Evolutionary conservation across 1,284 basidiomycete genomes (phyloP).

Genomic region (Fistulina hepatica): DNA sequence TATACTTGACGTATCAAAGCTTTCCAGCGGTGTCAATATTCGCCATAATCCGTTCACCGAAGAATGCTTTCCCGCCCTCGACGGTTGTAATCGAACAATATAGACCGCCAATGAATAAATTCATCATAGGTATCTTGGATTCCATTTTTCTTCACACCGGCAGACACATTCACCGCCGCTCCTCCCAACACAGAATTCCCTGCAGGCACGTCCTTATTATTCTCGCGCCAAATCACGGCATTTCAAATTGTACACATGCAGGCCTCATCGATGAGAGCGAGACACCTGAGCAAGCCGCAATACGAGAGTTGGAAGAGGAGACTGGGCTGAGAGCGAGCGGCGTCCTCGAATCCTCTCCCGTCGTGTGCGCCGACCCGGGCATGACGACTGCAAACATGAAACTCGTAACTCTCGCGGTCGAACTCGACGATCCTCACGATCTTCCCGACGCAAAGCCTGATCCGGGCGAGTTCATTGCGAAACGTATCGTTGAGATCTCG

Average conservation of each 20-base stretch:
- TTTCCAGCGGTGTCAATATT: conserved; percentile 70
- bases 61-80: conserved; percentile 51
- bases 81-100: conserved; percentile 86
- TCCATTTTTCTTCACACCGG: background rate
- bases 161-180: conserved; percentile 2
- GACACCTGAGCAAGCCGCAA: conserved; percentile 63
- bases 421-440: conserved; percentile 48
- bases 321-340: conserved; percentile 70
- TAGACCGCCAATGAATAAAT: conserved; percentile 68
- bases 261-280: conserved; percentile 78
- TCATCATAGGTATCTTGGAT: conserved; percentile 50
- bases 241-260: conserved; percentile 20
- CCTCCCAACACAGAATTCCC: conserved; percentile 55
- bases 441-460: conserved; percentile 57
- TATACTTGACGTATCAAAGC: conserved; percentile 2
- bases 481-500: conserved; percentile 56
- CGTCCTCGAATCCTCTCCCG: conserved; percentile 55
- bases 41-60: conserved; percentile 65
- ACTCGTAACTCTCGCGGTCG: conserved; percentile 55
- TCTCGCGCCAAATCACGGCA: background rate
- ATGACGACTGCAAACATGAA: conserved; percentile 82
- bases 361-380: conserved; percentile 69
- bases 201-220: conserved; percentile 41
- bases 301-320: conserved; percentile 85
- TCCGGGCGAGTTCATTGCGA: conserved; percentile 75